Evolutionary conservation across 306 rosid species (phyloP), one percentile per base, ranked within the genome.

Genomic region (Inga leiocalycina): DNA sequence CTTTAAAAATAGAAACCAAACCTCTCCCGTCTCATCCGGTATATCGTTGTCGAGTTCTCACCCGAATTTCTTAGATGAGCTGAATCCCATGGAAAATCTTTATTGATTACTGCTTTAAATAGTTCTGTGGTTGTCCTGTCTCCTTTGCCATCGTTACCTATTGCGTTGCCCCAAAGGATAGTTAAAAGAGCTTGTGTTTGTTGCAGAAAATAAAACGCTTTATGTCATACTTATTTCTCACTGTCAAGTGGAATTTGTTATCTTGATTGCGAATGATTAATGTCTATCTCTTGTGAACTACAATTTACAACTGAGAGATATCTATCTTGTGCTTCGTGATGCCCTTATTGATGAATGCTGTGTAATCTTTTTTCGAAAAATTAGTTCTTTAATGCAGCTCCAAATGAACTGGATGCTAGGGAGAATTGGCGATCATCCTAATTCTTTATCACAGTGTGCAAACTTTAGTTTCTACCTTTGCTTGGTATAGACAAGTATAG

Each of bases 391-490:
- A 44, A 56, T 41, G 77, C 72, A 5, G 78, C 61, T 44, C 72
- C 41, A 10, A 52, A 19, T 75, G 46, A 10, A 52, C 10, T 75
- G 30, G 37, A 5, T 72, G 39, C 32, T 51, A 71, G 49, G 19
- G 54, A n/a, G 64, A 65, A 49, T 45, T 52, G 66, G 20, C 30
- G 30, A 20, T 52, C 24, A 79, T 51, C 46, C 14, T 12, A 41
- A 67, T 32, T 66, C 49, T 74, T 41, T 69, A 39, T 56, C 76
- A 62, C 19, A 19, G 9, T 5, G 70, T 62, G 54, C 65, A 46
- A 71, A 13, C n/a, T 22, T 72, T 78, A 24, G 39, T 71, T 80
- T 80, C 45, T 45, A 52, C 56, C 66, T 61, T 52, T 82, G 61
- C 41, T 71, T 81, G 80, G 43, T 44, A 51, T 11, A 24, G 30